These are phyloP conservation scores for Neocatenulostroma microsporum DNA, from an alignment of 2,329 filamentous ascomycete species.

Conservation along the genomic window DNA sequence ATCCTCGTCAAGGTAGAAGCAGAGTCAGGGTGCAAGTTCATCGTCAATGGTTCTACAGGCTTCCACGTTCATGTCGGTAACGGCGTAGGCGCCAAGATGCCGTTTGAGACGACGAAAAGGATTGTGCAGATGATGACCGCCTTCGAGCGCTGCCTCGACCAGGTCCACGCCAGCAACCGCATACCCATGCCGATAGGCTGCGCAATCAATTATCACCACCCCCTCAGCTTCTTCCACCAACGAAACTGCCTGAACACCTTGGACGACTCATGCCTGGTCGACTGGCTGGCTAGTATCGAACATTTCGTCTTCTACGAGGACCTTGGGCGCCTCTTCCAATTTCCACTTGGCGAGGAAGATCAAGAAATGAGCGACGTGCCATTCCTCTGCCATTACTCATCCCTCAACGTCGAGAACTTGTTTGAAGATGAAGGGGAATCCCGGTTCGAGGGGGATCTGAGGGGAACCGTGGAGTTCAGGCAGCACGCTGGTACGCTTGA, in stretches of 20 bases:
- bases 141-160: constrained; percentile 15
- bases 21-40: constrained; percentile 6
- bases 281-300: constrained; percentile 14
- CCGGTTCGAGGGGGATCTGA: background rate
- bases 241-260: constrained; percentile 2
- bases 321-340: constrained; percentile 6
- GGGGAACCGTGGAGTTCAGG: constrained; percentile 25
- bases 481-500: constrained; percentile 24
- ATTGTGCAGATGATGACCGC: constrained; percentile 13
- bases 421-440: background rate
- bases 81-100: constrained; percentile 1
- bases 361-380: background rate
- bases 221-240: too few relatives aligned
- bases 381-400: constrained; percentile 6
- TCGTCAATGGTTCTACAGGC: constrained; percentile 14
- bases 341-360: too few relatives aligned
- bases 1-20: constrained; percentile 7
- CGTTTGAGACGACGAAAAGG: constrained; percentile 14
- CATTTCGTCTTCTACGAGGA: background rate
- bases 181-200: constrained; percentile 4
- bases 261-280: constrained; percentile 10
- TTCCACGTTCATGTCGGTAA: constrained; percentile 18
- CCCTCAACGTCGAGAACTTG: constrained; percentile 18
- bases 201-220: too few relatives aligned
- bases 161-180: constrained; percentile 9